Conservation (phyloP, 768 basidiomycete species). For the Leccinum boreale region DNA sequence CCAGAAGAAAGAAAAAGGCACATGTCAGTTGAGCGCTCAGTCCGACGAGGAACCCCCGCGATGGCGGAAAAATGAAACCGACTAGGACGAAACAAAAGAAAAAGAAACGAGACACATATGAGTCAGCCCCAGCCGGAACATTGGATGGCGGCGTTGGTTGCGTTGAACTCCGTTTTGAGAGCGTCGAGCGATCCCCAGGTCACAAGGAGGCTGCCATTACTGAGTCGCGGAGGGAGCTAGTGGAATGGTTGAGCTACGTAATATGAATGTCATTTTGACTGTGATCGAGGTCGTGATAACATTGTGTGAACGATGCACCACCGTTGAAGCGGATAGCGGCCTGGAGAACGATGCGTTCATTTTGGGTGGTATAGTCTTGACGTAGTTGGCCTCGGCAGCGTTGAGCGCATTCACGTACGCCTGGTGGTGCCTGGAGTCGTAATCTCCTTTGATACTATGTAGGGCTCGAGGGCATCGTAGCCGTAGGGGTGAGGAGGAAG, state of each 20-base stretch:
- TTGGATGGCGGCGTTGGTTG: conserved; percentile 81
- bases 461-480: conserved; percentile 92
- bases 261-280: neutral
- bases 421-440: conserved; percentile 95
- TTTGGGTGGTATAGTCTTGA: conserved; percentile 66
- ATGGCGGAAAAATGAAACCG: conserved; percentile 29
- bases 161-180: conserved; percentile 80
- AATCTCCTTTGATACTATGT: conserved; percentile 85
- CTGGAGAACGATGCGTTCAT: conserved; percentile 80
- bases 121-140: conserved; percentile 98
- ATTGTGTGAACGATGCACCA: conserved; percentile 45
- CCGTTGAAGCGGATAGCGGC: conserved; percentile 97
- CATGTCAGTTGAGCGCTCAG: neutral
- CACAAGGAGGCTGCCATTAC: conserved; percentile 51
- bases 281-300: conserved; percentile 14
- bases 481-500: conserved; percentile 74
- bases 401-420: conserved; percentile 92
- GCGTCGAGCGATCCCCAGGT: conserved; percentile 69
- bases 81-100: neutral
- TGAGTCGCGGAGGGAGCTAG: conserved; percentile 60
- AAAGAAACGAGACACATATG: conserved; percentile 37
- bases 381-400: conserved; percentile 80
- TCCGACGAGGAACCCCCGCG: neutral
- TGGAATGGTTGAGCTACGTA: conserved; percentile 29
- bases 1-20: neutral